Evolutionary conservation across 2,329 filamentous ascomycete genomes (phyloP).

Genomic region (Pestalotiopsis sp.): DNA sequence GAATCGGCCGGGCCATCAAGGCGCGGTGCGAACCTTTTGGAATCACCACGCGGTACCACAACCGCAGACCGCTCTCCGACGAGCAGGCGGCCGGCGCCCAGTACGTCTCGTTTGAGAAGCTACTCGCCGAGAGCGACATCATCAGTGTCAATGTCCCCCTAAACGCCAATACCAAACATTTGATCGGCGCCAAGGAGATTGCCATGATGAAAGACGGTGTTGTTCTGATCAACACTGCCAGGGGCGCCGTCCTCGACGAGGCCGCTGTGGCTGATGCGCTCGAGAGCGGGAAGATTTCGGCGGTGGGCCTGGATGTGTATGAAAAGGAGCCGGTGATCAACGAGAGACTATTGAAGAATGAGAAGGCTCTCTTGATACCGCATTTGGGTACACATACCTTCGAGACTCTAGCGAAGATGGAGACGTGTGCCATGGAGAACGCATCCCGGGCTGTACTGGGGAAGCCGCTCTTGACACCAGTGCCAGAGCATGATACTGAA

Average conservation of each 20-base stretch:
- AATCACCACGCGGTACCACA: slow-evolving; percentile 63
- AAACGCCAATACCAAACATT: not conserved
- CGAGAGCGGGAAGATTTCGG: not conserved
- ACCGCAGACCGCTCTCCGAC: slow-evolving; percentile 42
- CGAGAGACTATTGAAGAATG: not conserved
- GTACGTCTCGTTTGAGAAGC: slow-evolving; percentile 59
- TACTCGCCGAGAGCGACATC: slow-evolving; percentile 56
- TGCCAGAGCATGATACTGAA: not conserved
- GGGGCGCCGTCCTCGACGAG: not conserved
- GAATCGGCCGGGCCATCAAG: slow-evolving; percentile 55
- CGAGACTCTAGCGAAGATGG: not conserved
- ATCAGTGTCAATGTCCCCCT: not conserved
- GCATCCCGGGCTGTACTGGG: not conserved
- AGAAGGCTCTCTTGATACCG: not conserved
- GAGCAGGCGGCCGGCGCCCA: slow-evolving; percentile 45
- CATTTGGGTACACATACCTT: not conserved
- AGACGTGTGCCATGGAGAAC: not conserved
- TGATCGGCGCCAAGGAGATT: not conserved
- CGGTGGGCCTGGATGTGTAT: not conserved
- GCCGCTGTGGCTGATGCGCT: not conserved
- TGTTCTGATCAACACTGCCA: not conserved
- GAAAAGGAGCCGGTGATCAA: not conserved
- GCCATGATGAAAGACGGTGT: slow-evolving; percentile 2
- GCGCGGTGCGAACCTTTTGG: slow-evolving; percentile 51
- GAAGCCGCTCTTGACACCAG: not conserved